Conservation (phyloP, 2,329 filamentous ascomycete genomes). For the Drechslerella coelobrocha region DNA sequence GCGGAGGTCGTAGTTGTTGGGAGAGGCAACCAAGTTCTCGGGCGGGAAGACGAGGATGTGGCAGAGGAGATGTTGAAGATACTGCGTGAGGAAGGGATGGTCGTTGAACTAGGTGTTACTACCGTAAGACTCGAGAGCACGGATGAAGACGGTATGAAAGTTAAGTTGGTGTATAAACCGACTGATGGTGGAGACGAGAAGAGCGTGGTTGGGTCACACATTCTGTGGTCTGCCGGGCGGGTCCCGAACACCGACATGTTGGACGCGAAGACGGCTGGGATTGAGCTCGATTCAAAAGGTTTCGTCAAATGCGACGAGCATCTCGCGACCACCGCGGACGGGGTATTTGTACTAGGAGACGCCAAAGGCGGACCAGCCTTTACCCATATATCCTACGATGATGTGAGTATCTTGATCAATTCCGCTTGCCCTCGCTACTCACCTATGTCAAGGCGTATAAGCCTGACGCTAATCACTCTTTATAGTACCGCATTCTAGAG, state of each 20-base stretch:
- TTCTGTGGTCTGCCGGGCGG: conserved; percentile 64
- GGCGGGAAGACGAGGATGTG: conserved; percentile 63
- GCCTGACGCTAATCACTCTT: neutral
- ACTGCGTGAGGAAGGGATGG: conserved; percentile 60
- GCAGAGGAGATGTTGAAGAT: conserved; percentile 60
- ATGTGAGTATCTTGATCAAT: conserved; percentile 54
- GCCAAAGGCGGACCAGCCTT: conserved; percentile 64
- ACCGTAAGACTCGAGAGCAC: conserved; percentile 16
- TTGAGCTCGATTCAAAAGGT: conserved; percentile 59
- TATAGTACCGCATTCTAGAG: conserved; percentile 62
- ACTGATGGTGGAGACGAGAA: conserved; percentile 46
- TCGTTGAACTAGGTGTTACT: conserved; percentile 18
- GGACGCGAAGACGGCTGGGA: conserved; percentile 59
- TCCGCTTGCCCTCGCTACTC: neutral
- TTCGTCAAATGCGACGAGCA: conserved; percentile 61
- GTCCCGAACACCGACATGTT: conserved; percentile 63
- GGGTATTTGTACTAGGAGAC: conserved; percentile 64
- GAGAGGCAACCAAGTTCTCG: conserved; percentile 58
- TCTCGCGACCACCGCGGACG: conserved; percentile 60
- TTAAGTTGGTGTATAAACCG: conserved; percentile 22
- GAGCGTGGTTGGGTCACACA: conserved; percentile 60
- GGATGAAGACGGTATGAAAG: conserved; percentile 21
- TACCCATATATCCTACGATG: conserved; percentile 67
- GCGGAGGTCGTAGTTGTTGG: conserved; percentile 63
- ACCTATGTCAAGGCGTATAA: no score